phyloP scores from a whole-genome alignment of 805 yeast species.

The Saccharomycopsis sp. region DNA sequence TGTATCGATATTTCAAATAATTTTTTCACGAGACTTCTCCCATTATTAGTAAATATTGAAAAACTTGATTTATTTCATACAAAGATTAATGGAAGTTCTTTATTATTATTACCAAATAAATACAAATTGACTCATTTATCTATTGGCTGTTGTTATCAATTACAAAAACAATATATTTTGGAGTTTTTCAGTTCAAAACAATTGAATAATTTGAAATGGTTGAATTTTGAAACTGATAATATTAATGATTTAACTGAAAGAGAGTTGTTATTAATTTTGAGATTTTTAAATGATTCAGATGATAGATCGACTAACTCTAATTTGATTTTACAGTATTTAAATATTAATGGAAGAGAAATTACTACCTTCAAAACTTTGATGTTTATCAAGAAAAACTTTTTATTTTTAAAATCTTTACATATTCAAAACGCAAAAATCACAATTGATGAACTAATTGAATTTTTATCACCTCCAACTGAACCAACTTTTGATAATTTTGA shows the following conservation, averaged over 20 bases:
- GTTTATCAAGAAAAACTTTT: slow-evolving; percentile 12
- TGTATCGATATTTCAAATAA: slow-evolving; percentile 65
- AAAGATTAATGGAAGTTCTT: slow-evolving; percentile 55
- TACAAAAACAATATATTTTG: slow-evolving; percentile 8
- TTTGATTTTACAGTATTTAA: slow-evolving; percentile 12
- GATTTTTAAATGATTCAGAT: too few species aligned
- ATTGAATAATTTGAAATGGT: slow-evolving; percentile 9
- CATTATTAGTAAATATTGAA: slow-evolving; percentile 43
- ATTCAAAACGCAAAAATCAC: slow-evolving; percentile 32
- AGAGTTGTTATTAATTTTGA: slow-evolving; percentile 12
- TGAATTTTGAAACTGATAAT: slow-evolving; percentile 16
- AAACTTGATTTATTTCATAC: slow-evolving; percentile 79
- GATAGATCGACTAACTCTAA: too few species aligned
- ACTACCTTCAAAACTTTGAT: neutral
- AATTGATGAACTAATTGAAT: slow-evolving; percentile 42
- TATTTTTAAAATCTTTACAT: slow-evolving; percentile 22
- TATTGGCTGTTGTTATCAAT: slow-evolving; percentile 24
- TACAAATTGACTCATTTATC: slow-evolving; percentile 65
- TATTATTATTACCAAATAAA: slow-evolving; percentile 43
- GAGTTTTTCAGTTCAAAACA: slow-evolving; percentile 8
- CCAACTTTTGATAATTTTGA: slow-evolving; percentile 19
- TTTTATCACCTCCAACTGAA: slow-evolving; percentile 36
- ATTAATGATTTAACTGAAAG: slow-evolving; percentile 10
- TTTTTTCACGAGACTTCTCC: slow-evolving; percentile 47
- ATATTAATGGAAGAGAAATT: slow-evolving; percentile 11